These are phyloP conservation scores for Irpex rosettiformis DNA, from an alignment of 1,284 basidiomycete species.

Conservation along the genomic window DNA sequence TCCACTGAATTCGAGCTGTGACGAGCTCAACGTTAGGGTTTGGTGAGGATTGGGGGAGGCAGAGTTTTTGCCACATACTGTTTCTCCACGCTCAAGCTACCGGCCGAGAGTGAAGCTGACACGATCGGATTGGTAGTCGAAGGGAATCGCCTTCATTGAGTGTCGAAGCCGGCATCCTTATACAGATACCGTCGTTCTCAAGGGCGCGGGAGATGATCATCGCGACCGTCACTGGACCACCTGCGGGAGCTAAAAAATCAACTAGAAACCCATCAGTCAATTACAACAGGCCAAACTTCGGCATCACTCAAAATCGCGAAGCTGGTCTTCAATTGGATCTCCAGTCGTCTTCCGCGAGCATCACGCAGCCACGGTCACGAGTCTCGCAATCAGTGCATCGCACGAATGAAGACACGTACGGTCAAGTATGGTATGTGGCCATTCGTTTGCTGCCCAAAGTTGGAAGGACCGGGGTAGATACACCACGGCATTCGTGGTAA, in stretches of 20 bases:
- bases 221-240: neutral
- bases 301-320: constrained; percentile 1
- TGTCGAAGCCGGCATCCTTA: too few species aligned
- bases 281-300: neutral
- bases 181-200: too few species aligned
- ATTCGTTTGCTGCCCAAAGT: neutral
- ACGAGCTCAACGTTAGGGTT: too few species aligned
- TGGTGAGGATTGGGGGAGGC: too few species aligned
- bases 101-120: too few species aligned
- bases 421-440: neutral
- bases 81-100: too few species aligned
- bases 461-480: constrained; percentile 1
- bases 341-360: neutral
- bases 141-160: too few species aligned
- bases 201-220: too few species aligned
- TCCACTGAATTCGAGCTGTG: too few species aligned
- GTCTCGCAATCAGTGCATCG: neutral
- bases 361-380: neutral
- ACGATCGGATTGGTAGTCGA: too few species aligned
- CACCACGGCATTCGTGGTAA: neutral
- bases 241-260: neutral
- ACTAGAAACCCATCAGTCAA: neutral
- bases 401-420: neutral
- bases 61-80: too few species aligned
- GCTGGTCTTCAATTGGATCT: neutral